Conservation (phyloP, 1,284 basidiomycete genomes). For the Fomitiporia mediterranea region DNA sequence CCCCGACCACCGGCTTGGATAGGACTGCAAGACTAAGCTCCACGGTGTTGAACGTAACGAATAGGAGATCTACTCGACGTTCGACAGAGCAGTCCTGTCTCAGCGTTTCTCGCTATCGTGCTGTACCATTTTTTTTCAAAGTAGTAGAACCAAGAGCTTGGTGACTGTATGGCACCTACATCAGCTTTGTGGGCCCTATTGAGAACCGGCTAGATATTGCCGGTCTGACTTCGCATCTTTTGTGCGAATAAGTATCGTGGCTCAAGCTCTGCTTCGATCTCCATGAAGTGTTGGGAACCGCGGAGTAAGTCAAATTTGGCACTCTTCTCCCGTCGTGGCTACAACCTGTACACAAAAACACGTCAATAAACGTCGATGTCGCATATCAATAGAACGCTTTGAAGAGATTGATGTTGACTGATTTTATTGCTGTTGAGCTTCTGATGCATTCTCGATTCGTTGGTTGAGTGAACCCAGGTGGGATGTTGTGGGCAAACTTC, state of each 20-base stretch:
- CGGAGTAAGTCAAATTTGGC: not conserved
- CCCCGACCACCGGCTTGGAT: not conserved
- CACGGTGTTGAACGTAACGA: not conserved
- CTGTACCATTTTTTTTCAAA: not conserved
- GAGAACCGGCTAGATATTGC: not conserved
- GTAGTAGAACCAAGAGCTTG: not conserved
- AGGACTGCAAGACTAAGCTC: not conserved
- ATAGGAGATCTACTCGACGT: not conserved
- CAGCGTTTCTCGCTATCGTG: not conserved
- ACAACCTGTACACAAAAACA: not conserved
- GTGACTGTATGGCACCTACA: not conserved
- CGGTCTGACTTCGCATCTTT: not conserved
- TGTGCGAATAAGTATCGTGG: not conserved
- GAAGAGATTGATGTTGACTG: not conserved
- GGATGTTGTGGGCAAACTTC: not conserved
- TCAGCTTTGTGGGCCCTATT: too few relatives aligned
- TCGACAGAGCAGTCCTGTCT: not conserved
- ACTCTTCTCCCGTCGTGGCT: not conserved
- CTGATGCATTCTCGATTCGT: too few relatives aligned
- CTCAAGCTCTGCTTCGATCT: not conserved
- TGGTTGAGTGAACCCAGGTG: not conserved
- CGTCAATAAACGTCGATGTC: not conserved
- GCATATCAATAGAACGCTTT: not conserved
- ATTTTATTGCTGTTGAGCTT: not conserved
- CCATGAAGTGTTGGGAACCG: too few relatives aligned